These are phyloP conservation scores for Backusella westeae DNA, from an alignment of 192 early-diverging fungal genomes.

Conservation along the genomic window DNA sequence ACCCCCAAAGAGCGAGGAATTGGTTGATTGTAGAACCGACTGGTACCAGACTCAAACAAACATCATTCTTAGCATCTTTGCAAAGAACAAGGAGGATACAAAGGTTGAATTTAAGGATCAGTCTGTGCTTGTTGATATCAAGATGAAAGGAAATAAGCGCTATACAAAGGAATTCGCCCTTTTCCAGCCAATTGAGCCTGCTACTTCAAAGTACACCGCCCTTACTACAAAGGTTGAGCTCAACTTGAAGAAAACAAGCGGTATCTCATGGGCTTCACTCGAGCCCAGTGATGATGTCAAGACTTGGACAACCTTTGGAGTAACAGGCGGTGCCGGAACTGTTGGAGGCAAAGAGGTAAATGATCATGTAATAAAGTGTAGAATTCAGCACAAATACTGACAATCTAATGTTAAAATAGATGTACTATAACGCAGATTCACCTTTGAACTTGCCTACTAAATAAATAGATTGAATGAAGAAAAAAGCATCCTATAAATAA, in stretches of 20 bases:
- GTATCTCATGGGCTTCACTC: slow-evolving; percentile 80
- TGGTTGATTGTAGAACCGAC: slow-evolving; percentile 83
- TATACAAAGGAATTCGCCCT: slow-evolving; percentile 70
- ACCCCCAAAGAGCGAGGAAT: slow-evolving; percentile 33
- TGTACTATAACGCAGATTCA: slow-evolving; percentile 21
- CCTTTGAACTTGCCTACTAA: slow-evolving; percentile 11
- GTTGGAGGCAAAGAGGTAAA: slow-evolving; percentile 66
- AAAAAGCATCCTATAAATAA: not conserved
- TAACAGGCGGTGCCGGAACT: slow-evolving; percentile 62
- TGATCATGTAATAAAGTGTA: not conserved
- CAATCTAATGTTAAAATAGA: not conserved
- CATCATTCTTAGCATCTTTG: slow-evolving; percentile 90
- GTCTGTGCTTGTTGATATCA: slow-evolving; percentile 70
- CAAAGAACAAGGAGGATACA: slow-evolving; percentile 80
- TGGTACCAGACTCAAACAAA: slow-evolving; percentile 91
- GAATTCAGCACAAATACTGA: not conserved
- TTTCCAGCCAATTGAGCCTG: slow-evolving; percentile 72
- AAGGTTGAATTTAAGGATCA: slow-evolving; percentile 58
- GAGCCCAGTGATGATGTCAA: slow-evolving; percentile 63
- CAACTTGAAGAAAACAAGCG: slow-evolving; percentile 77
- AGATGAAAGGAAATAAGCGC: slow-evolving; percentile 72
- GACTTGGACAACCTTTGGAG: slow-evolving; percentile 86
- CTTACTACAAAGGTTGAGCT: slow-evolving; percentile 82
- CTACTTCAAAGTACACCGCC: slow-evolving; percentile 57
- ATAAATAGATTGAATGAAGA: slow-evolving; percentile 12